Evolutionary conservation across 352 stramenopile species (phyloP).

Genomic region (Globisporangium spinosum): DNA sequence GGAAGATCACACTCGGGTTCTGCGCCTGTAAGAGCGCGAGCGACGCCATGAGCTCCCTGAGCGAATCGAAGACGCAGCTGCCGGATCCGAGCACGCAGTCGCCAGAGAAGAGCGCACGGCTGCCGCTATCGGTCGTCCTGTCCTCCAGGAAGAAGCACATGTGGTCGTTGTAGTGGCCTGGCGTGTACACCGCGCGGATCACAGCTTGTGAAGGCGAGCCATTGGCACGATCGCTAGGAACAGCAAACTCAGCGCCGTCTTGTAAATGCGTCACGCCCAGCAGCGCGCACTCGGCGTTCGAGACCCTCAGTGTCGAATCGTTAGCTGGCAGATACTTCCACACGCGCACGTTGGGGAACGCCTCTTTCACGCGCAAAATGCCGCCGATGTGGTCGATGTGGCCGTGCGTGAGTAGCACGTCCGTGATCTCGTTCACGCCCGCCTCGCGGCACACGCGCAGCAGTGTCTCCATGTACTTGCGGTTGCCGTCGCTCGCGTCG

Average conservation of each 20-base stretch:
- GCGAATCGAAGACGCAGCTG: slow-evolving; percentile 85
- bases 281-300: slow-evolving; percentile 42
- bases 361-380: slow-evolving; percentile 47
- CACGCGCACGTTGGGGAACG: slow-evolving; percentile 51
- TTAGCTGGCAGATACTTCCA: slow-evolving; percentile 65
- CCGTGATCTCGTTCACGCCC: slow-evolving; percentile 48
- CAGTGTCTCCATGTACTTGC: slow-evolving; percentile 42
- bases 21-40: slow-evolving; percentile 44
- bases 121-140: background rate
- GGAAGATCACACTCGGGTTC: slow-evolving; percentile 54
- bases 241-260: slow-evolving; percentile 41
- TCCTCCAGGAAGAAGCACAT: slow-evolving; percentile 66
- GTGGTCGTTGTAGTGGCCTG: slow-evolving; percentile 85
- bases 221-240: slow-evolving; percentile 8
- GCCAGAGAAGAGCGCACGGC: slow-evolving; percentile 64
- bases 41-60: slow-evolving; percentile 74
- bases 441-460: slow-evolving; percentile 34
- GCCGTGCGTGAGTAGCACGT: slow-evolving; percentile 87
- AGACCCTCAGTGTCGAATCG: slow-evolving; percentile 37
- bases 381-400: slow-evolving; percentile 90
- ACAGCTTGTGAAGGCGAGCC: slow-evolving; percentile 14
- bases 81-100: slow-evolving; percentile 84
- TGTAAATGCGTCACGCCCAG: slow-evolving; percentile 39
- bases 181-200: slow-evolving; percentile 67
- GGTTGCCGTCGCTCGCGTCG: slow-evolving; percentile 77